These are phyloP conservation scores for Chamaecyparis obtusa DNA, from an alignment of 75 land plant species.

Conservation along the genomic window DNA sequence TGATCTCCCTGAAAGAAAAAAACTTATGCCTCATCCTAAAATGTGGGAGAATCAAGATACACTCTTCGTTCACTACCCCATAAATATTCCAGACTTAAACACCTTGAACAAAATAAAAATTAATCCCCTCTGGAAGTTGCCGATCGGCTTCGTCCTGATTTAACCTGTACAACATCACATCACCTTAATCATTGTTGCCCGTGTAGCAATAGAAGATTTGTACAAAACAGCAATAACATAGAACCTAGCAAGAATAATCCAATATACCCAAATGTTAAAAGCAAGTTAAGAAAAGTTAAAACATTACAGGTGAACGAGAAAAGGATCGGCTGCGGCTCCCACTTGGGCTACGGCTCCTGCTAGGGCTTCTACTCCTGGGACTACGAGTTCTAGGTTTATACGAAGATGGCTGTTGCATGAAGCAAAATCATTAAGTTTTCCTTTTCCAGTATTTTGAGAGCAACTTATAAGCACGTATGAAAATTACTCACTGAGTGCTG, in stretches of 20 bases:
- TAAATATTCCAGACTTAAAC: neutral
- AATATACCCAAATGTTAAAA: neutral
- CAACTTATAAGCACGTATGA: neutral
- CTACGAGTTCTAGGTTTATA: conserved; percentile 9
- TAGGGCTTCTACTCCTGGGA: neutral
- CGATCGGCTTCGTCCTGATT: neutral
- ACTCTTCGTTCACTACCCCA: neutral
- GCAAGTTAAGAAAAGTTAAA: neutral
- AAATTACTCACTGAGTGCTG: neutral
- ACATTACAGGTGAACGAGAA: conserved; percentile 5
- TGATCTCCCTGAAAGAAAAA: neutral
- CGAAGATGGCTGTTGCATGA: neutral
- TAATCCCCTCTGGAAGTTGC: neutral
- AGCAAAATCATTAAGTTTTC: neutral
- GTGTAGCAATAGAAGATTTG: neutral
- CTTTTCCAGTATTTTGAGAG: neutral
- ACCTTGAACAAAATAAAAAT: neutral
- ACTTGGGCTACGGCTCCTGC: neutral
- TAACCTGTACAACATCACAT: neutral
- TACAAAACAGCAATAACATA: neutral
- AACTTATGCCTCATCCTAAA: neutral
- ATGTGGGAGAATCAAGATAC: neutral
- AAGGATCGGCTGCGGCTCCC: conserved; percentile 3
- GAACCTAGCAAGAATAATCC: neutral
- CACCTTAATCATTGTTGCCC: neutral